Base-by-base conservation (phyloP, 768 basidiomycete genomes). In the Russula olivacea region DNA sequence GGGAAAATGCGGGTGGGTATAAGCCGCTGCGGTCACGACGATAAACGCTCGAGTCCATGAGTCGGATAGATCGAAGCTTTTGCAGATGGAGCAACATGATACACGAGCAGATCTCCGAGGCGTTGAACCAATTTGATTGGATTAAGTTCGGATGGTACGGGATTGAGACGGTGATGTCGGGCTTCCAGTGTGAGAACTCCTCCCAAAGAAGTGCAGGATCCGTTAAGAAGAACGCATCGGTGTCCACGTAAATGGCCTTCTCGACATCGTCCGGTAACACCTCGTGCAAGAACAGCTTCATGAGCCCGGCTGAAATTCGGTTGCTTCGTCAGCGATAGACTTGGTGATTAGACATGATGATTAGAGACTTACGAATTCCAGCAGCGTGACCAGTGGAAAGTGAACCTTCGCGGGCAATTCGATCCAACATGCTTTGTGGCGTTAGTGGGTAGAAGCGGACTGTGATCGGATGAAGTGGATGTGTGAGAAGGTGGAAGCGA, bases 221-320 rank as follows among this genome's bases (percentile, higher is more conserved):
- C 15, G 76, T 70, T 53, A 81, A 75, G 70, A 81, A 79, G 59
- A 81, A 72, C 1, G 81, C 79, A 68, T 82, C 81, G 9, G 80
- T 81, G 70, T 82, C 81, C 58, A 82, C 69, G 67, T 75, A 82
- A 60, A 81, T 80, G n/a, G 75, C 75, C 68, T 74, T 78, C 61
- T 73, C 72, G 52, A 81, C 76, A 32, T 71, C 69, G 6, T 72
- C 63, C 5, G 80, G 80, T 51, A 81, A 69, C 15, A 81, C 75
- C 68, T 82, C 80, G 64, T 81, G 80, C 49, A 81, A 74, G 70
- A 82, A 81, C 21, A 82, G 72, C 67, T 82, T 81, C 78, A 81
- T 79, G 47, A 81, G 75, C 2, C 80, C 80, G 55, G 78, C 80
- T 81, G 54, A 14, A 47, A 36, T 36, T 43, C 12, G 49, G 32